Percentiles rank a stretch among this genome's conserved stretches.
These are phyloP conservation scores for Cerrena zonata DNA, from an alignment of 1,284 basidiomycete species.

Conservation along the genomic window DNA sequence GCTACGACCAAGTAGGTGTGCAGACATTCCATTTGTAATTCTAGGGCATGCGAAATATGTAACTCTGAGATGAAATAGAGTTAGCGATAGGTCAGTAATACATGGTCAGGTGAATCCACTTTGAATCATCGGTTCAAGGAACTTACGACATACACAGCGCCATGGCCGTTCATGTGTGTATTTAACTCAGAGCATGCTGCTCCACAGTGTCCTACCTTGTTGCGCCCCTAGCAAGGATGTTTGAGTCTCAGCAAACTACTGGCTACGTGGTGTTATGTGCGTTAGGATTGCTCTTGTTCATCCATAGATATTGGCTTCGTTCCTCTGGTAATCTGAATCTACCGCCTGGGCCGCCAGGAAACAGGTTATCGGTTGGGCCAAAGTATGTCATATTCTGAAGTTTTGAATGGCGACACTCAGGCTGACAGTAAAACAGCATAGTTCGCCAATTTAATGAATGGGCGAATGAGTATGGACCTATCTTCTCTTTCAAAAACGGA, in stretches of 20 bases:
- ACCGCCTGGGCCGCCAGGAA: slow-evolving; percentile 8
- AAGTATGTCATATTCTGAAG: not conserved
- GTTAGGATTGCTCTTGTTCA: not conserved
- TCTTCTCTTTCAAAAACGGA: slow-evolving; percentile 32
- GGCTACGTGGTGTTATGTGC: not conserved
- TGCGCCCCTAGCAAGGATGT: too few species aligned
- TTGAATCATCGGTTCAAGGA: too few species aligned
- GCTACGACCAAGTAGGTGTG: too few species aligned
- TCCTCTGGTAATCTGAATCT: not conserved
- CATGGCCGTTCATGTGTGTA: too few species aligned
- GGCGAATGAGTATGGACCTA: slow-evolving; percentile 34
- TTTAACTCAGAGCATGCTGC: too few species aligned
- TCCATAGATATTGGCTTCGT: not conserved
- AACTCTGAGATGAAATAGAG: too few species aligned
- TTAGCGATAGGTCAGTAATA: too few species aligned
- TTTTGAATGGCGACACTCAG: not conserved
- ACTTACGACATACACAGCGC: too few species aligned
- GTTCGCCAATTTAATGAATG: slow-evolving; percentile 25
- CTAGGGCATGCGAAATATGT: too few species aligned
- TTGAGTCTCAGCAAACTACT: not conserved
- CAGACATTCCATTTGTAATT: too few species aligned
- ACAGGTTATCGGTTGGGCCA: slow-evolving; percentile 4
- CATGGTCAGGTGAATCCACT: too few species aligned
- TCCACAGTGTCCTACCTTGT: too few species aligned
- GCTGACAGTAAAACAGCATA: not conserved